phyloP scores from a whole-genome alignment of 768 basidiomycete species.

The Filobasidium floriforme region DNA sequence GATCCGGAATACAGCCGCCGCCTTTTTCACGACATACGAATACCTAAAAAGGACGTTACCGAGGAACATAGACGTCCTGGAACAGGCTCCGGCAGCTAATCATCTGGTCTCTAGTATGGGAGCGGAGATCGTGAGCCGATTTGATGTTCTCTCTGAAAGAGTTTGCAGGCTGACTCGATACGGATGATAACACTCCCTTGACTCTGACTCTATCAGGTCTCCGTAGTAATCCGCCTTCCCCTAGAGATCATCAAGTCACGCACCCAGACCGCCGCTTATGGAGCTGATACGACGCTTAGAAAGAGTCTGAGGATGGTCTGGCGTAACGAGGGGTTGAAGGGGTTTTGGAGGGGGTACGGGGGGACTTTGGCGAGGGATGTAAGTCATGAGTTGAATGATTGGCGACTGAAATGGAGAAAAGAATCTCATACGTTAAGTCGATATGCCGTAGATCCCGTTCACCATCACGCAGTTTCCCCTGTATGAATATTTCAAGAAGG shows the following conservation, averaged over 20 bases:
- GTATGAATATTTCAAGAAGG: constrained; percentile 75
- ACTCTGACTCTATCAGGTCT: not conserved
- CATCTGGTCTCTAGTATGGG: constrained; percentile 54
- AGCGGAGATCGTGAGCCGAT: constrained; percentile 65
- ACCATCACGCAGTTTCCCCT: constrained; percentile 91
- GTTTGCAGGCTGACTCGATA: too few relatives aligned
- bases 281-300: constrained; percentile 36
- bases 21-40: constrained; percentile 95
- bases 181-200: too few relatives aligned
- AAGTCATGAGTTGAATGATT: constrained; percentile 20
- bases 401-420: not conserved
- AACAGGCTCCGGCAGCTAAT: constrained; percentile 48
- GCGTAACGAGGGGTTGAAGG: constrained; percentile 58
- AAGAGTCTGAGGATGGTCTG: constrained; percentile 42
- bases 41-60: constrained; percentile 68
- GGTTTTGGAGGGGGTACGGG: constrained; percentile 81
- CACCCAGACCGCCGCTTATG: constrained; percentile 75
- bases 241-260: constrained; percentile 94
- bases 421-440: too few relatives aligned
- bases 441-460: constrained; percentile 80
- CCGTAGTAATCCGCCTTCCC: constrained; percentile 64
- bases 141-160: too few relatives aligned
- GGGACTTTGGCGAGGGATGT: constrained; percentile 68
- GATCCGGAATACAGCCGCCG: constrained; percentile 51
- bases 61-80: constrained; percentile 48